A percentile compares a stretch with the other conserved stretches of the same genome.
These are phyloP conservation scores for Geranium brycei DNA, from an alignment of 345 rosid genomes.

Conservation along the genomic window DNA sequence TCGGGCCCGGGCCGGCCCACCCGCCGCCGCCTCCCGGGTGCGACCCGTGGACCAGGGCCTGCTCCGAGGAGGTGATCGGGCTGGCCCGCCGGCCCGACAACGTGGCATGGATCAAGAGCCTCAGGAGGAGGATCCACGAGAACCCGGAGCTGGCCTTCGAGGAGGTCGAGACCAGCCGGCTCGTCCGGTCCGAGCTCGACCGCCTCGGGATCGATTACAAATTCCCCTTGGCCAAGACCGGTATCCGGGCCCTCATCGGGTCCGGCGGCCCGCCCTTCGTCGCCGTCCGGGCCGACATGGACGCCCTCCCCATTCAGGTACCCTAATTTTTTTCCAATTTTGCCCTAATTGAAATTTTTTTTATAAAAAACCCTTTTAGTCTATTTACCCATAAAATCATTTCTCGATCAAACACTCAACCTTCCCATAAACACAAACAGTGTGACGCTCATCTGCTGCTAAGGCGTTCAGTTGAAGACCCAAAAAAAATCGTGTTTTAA, in stretches of 20 bases:
- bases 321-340: neutral
- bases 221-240: slow-evolving; percentile 58
- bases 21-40: slow-evolving; percentile 5
- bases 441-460: no score
- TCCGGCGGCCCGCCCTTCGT: slow-evolving; percentile 65
- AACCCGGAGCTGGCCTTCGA: slow-evolving; percentile 70
- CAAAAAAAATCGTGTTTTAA: no score
- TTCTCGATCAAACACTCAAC: no score
- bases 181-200: slow-evolving; percentile 45
- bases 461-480: no score
- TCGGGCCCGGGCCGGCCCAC: neutral
- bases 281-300: slow-evolving; percentile 73
- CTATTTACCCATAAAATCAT: neutral
- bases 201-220: slow-evolving; percentile 35
- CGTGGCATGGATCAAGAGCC: slow-evolving; percentile 39
- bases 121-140: slow-evolving; percentile 63
- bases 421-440: no score
- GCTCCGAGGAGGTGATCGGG: slow-evolving; percentile 25
- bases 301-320: slow-evolving; percentile 76
- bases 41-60: slow-evolving; percentile 16
- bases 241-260: slow-evolving; percentile 66
- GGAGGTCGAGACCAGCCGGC: slow-evolving; percentile 47
- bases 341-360: neutral
- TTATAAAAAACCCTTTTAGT: neutral
- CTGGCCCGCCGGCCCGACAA: slow-evolving; percentile 29